Evolutionary conservation across 1,284 basidiomycete species (phyloP).

Genomic region (Trichosporon faecale): DNA sequence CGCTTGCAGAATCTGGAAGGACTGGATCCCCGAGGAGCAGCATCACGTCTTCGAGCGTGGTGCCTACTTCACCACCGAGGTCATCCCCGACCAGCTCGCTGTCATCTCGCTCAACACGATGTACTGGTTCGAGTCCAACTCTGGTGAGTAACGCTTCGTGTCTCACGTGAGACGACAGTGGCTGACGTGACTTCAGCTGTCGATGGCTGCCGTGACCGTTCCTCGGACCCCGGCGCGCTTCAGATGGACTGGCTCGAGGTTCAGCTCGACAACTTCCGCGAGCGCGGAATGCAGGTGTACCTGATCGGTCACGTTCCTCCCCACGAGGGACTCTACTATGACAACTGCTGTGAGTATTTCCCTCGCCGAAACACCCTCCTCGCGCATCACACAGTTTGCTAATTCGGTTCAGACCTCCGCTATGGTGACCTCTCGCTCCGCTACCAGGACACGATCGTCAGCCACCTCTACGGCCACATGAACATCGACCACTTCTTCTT

Average conservation of each 20-base stretch:
- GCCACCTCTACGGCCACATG: constrained; percentile 76
- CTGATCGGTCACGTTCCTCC: constrained; percentile 61
- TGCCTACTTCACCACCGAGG: constrained; percentile 78
- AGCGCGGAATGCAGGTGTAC: constrained; percentile 70
- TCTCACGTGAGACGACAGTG: not conserved
- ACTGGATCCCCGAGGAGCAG: constrained; percentile 77
- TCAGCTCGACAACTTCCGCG: constrained; percentile 68
- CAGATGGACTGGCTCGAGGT: constrained; percentile 89
- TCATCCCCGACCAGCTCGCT: constrained; percentile 71
- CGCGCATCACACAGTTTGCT: constrained; percentile 17
- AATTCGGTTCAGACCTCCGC: constrained; percentile 60
- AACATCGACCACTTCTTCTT: constrained; percentile 55
- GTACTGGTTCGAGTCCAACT: constrained; percentile 89
- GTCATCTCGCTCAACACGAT: constrained; percentile 86
- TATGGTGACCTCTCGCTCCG: constrained; percentile 78
- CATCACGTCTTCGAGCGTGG: constrained; percentile 78
- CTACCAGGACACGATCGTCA: constrained; percentile 86
- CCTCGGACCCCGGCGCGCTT: constrained; percentile 71
- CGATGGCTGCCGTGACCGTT: constrained; percentile 64
- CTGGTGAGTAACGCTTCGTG: constrained; percentile 57
- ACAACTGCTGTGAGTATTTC: constrained; percentile 60
- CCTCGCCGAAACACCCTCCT: not conserved
- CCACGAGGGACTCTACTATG: constrained; percentile 74
- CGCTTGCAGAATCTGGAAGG: constrained; percentile 67
- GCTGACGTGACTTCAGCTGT: constrained; percentile 33